Conservation (phyloP, 805 yeast genomes). For the Yamadazyma insecticola region DNA sequence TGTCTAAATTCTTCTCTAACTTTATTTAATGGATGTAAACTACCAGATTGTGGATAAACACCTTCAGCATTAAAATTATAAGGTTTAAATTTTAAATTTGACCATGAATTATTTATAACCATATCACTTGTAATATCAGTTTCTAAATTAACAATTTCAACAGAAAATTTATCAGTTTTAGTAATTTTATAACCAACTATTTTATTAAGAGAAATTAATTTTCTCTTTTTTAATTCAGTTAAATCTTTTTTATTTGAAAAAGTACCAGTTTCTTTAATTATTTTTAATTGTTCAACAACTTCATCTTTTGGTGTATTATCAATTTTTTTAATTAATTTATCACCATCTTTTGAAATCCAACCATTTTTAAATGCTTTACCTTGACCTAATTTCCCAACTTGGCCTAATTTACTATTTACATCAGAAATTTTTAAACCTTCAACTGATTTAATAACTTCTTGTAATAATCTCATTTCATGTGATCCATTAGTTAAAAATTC, state of each 20-base stretch:
- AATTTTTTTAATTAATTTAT: conserved; percentile 62
- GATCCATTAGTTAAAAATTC: conserved; percentile 80
- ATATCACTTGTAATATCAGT: conserved; percentile 94
- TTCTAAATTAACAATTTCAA: conserved; percentile 74
- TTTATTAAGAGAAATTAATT: conserved; percentile 69
- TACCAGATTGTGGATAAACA: conserved; percentile 78
- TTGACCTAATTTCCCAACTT: conserved; percentile 88
- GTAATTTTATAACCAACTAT: conserved; percentile 66
- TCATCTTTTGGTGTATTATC: conserved; percentile 57
- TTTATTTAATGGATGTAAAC: conserved; percentile 93
- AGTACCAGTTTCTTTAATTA: conserved; percentile 52
- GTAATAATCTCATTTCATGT: conserved; percentile 79
- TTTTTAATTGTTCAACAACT: conserved; percentile 59
- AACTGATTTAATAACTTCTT: conserved; percentile 65
- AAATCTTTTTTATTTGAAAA: conserved; percentile 62
- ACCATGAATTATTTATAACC: conserved; percentile 81
- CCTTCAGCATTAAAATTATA: conserved; percentile 97
- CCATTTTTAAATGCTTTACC: conserved; percentile 97
- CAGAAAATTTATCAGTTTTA: conserved; percentile 83
- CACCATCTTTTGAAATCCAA: conserved; percentile 90
- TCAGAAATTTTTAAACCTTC: conserved; percentile 83
- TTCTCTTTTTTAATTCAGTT: conserved; percentile 89
- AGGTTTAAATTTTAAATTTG: conserved; percentile 80
- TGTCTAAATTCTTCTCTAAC: conserved; percentile 98
- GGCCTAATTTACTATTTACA: conserved; percentile 66